These are phyloP conservation scores for Zangia roseola DNA, from an alignment of 768 basidiomycete genomes.

Conservation along the genomic window DNA sequence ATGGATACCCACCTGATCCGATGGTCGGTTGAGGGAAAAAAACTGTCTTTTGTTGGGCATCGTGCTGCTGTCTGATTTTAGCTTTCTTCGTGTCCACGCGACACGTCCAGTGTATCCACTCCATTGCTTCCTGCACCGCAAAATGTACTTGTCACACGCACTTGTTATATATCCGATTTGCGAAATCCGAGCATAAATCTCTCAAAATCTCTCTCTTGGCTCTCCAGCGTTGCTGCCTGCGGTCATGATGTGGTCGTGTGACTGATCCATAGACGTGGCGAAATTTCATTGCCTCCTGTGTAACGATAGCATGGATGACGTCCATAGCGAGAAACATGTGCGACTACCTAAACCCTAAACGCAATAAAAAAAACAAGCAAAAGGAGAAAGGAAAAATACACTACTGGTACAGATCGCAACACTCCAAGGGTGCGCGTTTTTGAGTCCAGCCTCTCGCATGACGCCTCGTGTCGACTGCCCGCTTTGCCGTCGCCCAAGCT, in stretches of 20 bases:
- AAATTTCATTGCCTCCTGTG: too few relatives aligned
- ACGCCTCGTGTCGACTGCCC: too few relatives aligned
- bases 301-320: too few relatives aligned
- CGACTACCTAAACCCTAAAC: too few relatives aligned
- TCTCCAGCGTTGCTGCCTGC: too few relatives aligned
- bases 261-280: not conserved
- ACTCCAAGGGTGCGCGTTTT: too few relatives aligned
- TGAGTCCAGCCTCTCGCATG: too few relatives aligned
- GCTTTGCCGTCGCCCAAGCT: too few relatives aligned
- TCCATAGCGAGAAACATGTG: too few relatives aligned
- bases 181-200: slow-evolving; percentile 1
- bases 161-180: slow-evolving; percentile 13
- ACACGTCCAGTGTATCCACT: slow-evolving; percentile 19
- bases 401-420: too few relatives aligned
- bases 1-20: slow-evolving; percentile 9
- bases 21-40: not conserved
- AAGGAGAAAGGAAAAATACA: too few relatives aligned
- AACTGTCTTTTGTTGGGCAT: not conserved
- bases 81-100: slow-evolving; percentile 1
- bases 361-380: too few relatives aligned
- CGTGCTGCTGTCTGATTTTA: slow-evolving; percentile 1
- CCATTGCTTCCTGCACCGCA: slow-evolving; percentile 7
- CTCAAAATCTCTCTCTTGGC: not conserved
- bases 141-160: slow-evolving; percentile 17
- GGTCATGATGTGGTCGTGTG: not conserved